Evolutionary conservation across 2,329 filamentous ascomycete genomes (phyloP), one percentile per base, ranked within the genome.

Genomic region (Rhytidhysteron rufulum): DNA sequence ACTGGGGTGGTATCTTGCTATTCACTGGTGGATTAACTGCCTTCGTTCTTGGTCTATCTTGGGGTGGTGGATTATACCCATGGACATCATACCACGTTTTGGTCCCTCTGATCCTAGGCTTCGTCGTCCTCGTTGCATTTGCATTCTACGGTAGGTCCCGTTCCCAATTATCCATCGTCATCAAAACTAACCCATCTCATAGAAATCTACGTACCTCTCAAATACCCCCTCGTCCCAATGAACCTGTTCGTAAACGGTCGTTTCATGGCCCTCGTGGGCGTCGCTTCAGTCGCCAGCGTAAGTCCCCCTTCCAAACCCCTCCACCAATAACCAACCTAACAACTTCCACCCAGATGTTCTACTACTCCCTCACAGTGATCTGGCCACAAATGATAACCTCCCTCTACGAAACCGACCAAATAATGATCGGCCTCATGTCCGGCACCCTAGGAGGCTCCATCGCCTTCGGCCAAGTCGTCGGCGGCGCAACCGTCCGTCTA

Each of bases 41-140:
- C 3, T 64, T 73, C 43, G 52, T 73, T 10, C 65, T 73, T 48
- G 69, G 69, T 4, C 55, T 73, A 19, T 67, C 64, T 9, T 71
- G 69, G 65, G 70, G 69, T 18, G 69, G 70, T 20, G 45, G 41
- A 9, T 44, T 49, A 4, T 55, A 50, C 25, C 57, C 43, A 48
- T 63, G 62, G 43, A 49, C 44, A 46, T 51, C 43, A 40, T 54
- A 44, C 34, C 54, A 37, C 41, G 57, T 58, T 11, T 40, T 56
- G 15, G 47, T 41, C 30, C 37, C 47, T 25, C 35, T 54, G n/a
- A 20, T 51, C 20, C 34, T 54, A 16, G 53, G 47, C 9, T 40
- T 21, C n/a, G 9, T 74, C 2, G 48, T 41, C 13, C 48, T 55
- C 3, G 43, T 51, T 13, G 50, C 37, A 1, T 51, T 54, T 25